Evolutionary conservation across 306 rosid genomes (phyloP), one percentile per base, ranked within the genome.

Genomic region (Crotalaria pallida): DNA sequence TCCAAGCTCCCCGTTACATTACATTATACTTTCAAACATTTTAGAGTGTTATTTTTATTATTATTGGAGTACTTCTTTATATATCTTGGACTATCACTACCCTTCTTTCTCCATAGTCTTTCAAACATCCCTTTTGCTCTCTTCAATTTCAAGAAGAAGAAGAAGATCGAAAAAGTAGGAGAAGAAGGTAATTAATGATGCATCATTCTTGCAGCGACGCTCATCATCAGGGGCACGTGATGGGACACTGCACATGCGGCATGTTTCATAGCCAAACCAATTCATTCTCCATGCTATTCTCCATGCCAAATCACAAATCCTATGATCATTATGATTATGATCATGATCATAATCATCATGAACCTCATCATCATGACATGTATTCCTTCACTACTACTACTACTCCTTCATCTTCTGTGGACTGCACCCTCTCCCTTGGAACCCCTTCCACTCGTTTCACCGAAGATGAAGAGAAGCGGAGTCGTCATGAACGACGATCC

Each of bases 361-460:
- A 78, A 11, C 27, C 50, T 15, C 36, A 31, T 15, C 79, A 78
- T 9, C 27, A 43, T 15, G 79, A 76, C 3, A 13, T 75, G 43
- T 84, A 82, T 51, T 65, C 84, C 19, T 86, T 69, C 76, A 29
- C 80, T 0, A 62, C 83, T 73, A 24, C 80, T n/a, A 0, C 59
- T n/a, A n/a, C 82, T 16, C 75, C 88, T 17, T 73, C 88, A 0
- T 73, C 96, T 31, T 81, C 96, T 2, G 99, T 94, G 3, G 99
- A 94, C 63, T 94, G 99, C 68, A 94, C 99, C 4, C 97, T 94
- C 44, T 94, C 97, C 3, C 87, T 94, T 0, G 99, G 96, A 0
- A 94, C 97, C 1, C 97, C 99, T 0, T 94, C 99, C 23, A 87
- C 97, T 0, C 90, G 97, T 48, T 75, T 81, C 6, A 79, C 84